Conservation (phyloP, 73 alveolate genomes). For the Uronychia setigera region DNA sequence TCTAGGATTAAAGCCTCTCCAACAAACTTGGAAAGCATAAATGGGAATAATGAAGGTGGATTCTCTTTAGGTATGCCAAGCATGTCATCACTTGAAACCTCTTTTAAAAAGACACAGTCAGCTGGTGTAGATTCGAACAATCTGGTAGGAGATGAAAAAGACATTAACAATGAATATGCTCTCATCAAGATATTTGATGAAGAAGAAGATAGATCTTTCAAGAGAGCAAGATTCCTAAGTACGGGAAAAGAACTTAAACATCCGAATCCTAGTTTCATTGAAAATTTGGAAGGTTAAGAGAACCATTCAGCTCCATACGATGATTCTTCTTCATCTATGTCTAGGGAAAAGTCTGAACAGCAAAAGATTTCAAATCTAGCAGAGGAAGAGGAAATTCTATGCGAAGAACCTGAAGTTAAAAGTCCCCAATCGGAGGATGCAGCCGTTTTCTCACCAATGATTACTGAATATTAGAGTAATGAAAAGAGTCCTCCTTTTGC, state of each 20-base stretch:
- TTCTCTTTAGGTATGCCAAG: neutral
- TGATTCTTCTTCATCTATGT: neutral
- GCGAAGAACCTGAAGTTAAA: neutral
- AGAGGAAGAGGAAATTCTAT: no score
- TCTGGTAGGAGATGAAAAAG: neutral
- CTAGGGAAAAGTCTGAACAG: neutral
- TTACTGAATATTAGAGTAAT: neutral
- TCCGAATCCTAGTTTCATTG: neutral
- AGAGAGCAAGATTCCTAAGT: neutral
- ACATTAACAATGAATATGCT: neutral
- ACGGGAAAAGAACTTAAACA: neutral
- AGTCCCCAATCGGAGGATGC: neutral
- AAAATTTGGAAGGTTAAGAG: no score
- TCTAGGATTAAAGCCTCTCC: neutral
- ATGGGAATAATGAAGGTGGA: neutral
- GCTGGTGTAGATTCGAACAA: neutral
- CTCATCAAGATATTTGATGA: neutral
- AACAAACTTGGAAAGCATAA: no score
- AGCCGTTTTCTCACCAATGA: neutral
- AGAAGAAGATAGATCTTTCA: neutral
- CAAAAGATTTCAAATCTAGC: no score
- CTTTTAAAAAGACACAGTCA: neutral
- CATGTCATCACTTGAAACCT: neutral
- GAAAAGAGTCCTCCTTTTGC: neutral
- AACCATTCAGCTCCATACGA: neutral